These are phyloP conservation scores for Strombidium stylifer DNA, from an alignment of 73 alveolate genomes.

Conservation along the genomic window DNA sequence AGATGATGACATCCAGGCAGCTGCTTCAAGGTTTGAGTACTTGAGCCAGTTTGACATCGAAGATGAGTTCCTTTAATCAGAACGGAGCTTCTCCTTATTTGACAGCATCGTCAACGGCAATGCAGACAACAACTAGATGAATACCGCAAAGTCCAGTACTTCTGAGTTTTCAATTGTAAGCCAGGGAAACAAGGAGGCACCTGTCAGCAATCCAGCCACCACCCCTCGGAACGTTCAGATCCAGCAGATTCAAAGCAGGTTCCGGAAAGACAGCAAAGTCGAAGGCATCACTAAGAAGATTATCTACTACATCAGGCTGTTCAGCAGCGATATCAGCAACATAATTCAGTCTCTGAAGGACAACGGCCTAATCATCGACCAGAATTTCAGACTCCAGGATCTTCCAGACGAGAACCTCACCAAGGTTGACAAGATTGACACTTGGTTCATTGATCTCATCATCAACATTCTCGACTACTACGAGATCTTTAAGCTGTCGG, in stretches of 20 bases:
- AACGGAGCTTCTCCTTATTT: constrained; percentile 25
- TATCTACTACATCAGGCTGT: constrained; percentile 78
- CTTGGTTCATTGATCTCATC: constrained; percentile 62
- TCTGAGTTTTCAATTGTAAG: no score
- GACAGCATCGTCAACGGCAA: no score
- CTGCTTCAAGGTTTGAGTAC: constrained; percentile 37
- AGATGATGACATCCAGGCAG: neutral
- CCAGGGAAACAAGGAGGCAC: no score
- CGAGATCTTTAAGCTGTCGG: constrained; percentile 75
- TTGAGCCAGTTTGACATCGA: constrained; percentile 69
- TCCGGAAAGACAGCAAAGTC: no score
- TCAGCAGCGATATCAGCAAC: constrained; percentile 77
- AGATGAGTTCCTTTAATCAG: constrained; percentile 57
- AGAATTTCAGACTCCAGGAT: no score
- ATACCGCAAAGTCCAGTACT: no score
- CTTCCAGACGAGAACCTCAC: constrained; percentile 57
- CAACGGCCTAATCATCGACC: no score
- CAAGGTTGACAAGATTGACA: constrained; percentile 77
- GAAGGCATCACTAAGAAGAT: constrained; percentile 79
- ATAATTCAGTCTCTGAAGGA: no score
- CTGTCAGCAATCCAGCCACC: no score
- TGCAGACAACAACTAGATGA: no score
- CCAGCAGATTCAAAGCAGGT: no score
- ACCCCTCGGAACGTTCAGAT: no score
- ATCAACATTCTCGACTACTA: constrained; percentile 82